Base-by-base conservation (phyloP, 2,329 filamentous ascomycete species). In the Sphaerulina vaccinii region DNA sequence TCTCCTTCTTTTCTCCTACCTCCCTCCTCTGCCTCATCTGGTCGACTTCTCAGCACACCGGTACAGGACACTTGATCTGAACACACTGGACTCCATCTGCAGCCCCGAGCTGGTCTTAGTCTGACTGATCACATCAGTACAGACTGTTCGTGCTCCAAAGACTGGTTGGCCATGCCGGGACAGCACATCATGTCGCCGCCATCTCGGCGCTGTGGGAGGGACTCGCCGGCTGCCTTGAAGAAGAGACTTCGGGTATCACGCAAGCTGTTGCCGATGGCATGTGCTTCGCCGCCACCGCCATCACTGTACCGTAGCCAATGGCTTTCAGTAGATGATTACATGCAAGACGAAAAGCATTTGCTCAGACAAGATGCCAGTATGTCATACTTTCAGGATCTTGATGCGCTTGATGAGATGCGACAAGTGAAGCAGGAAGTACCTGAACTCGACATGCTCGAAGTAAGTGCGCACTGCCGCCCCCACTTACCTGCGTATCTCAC, bases 401-500 rank as follows among this genome's bases (percentile, higher is more conserved):
- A 41, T 24, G 29, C 36, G 13, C 33, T 36, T 10, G 18, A 29
- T 19, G 32, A 16, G 10, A 13, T 37, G 48, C 37, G 19, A 29
- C 9, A 13, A 32, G 41, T 22, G 36, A 16, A 15, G 43, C 36
- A 33, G 19, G 45, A 32, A 19, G 24, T 37, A 33, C 29, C 13
- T 19, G 39, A 35, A 36, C 37, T 27, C 21, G 42, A 53, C n/a
- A 29, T 40, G 46, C 46, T 58, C 27, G 49, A 58, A 44, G 55
- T 58, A 51, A 49, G 55, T 55, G 36, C 40, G 40, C 37, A 16
- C 19, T 16, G 38, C 18, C 24, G 38, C 33, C 52, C 48, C 43
- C 53, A 29, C 33, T 45, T 41, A 23, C 37, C 42, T 54, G 36
- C 37, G 27, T 44, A 22, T 55, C 49, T 55, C 49, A 55, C 52